Evolutionary conservation across 306 rosid genomes (phyloP).

Genomic region (Glycine tomentella): DNA sequence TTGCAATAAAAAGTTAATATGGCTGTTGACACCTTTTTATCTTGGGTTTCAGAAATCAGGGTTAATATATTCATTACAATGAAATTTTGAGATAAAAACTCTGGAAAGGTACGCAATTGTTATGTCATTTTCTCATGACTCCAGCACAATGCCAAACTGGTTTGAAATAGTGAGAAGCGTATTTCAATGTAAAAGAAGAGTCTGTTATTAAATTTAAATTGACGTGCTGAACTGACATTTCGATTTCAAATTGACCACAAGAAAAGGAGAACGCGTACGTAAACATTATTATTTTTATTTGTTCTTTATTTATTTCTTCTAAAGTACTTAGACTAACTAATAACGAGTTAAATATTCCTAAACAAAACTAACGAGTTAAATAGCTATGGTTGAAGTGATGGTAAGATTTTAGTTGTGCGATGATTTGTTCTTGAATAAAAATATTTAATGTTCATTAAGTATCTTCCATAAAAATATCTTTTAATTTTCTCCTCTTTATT

Average conservation of each 20-base stretch:
- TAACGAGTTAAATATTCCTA: no score
- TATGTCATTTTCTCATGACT: constrained; percentile 21
- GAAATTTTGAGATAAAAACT: neutral
- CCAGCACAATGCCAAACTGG: neutral
- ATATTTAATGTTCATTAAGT: neutral
- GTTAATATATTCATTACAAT: neutral
- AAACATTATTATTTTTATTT: neutral
- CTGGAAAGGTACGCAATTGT: neutral
- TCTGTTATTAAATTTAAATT: neutral
- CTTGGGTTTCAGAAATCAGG: neutral
- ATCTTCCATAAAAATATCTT: neutral
- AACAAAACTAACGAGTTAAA: no score
- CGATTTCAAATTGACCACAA: neutral
- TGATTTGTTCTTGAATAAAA: neutral
- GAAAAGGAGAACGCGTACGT: neutral
- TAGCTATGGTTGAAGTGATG: no score
- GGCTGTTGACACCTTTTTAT: neutral
- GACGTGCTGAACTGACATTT: neutral
- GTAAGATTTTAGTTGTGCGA: neutral
- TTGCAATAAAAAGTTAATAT: neutral
- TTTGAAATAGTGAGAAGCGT: neutral
- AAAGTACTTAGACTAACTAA: neutral
- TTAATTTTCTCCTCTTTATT: no score
- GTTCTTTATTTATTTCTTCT: neutral
- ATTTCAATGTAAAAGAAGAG: neutral